phyloP scores from a whole-genome alignment of 169 alveolate genomes.

The Plasmodium coatneyi region DNA sequence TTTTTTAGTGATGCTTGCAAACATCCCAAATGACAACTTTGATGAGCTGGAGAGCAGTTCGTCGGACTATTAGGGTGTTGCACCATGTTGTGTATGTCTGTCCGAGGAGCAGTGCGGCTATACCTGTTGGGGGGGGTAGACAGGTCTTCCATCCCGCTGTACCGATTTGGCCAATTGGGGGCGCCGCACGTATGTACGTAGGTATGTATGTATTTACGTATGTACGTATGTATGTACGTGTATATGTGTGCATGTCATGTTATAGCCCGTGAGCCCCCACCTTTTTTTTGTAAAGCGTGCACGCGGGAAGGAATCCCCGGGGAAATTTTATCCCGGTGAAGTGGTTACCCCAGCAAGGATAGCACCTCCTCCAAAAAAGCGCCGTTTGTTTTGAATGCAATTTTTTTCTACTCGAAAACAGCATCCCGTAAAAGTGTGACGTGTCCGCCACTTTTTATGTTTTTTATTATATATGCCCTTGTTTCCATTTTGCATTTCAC shows the following conservation, averaged over 20 bases:
- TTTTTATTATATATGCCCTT: not conserved
- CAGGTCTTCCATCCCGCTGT: too few species aligned
- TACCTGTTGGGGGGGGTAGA: too few species aligned
- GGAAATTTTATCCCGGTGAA: too few species aligned
- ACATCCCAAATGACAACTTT: constrained; percentile 19
- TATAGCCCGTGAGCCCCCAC: not conserved
- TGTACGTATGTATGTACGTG: not conserved
- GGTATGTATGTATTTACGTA: too few species aligned
- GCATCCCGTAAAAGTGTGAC: not conserved
- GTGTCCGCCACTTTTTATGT: not conserved
- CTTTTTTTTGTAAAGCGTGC: not conserved
- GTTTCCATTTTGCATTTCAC: not conserved
- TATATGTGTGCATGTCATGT: too few species aligned
- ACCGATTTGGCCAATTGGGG: too few species aligned
- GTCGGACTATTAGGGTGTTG: constrained; percentile 8
- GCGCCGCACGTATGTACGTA: not conserved
- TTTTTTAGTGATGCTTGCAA: constrained; percentile 65
- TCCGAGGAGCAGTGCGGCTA: too few species aligned
- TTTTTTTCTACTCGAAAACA: not conserved
- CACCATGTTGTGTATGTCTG: too few species aligned
- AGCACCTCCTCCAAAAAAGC: not conserved
- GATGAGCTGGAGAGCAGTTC: constrained; percentile 30
- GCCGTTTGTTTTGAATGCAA: not conserved
- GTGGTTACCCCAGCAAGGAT: not conserved
- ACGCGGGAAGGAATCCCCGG: not conserved